Evolutionary conservation across 148 eudicot species (phyloP).

Genomic region (Limonium bicolor): DNA sequence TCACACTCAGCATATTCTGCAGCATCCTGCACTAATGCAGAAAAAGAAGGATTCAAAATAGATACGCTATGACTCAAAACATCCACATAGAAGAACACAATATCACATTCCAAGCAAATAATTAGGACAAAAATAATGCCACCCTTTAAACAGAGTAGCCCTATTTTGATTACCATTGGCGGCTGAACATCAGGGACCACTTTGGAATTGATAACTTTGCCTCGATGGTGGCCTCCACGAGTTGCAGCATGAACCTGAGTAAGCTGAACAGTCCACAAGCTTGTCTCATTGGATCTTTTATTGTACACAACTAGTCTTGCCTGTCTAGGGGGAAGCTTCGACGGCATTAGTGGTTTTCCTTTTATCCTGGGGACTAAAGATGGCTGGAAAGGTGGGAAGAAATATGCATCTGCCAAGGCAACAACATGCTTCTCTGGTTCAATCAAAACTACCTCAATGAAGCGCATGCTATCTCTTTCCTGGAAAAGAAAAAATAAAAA

Average conservation of each 20-base stretch:
- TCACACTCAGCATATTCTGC: conserved; percentile 98
- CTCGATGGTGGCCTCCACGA: conserved; percentile 83
- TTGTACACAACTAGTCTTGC: conserved; percentile 66
- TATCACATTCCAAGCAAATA: too few species aligned
- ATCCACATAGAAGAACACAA: not conserved
- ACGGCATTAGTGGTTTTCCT: conserved; percentile 54
- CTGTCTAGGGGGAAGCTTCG: conserved; percentile 70
- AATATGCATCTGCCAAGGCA: conserved; percentile 85
- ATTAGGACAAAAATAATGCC: not conserved
- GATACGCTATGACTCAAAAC: not conserved
- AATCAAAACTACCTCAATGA: conserved; percentile 63
- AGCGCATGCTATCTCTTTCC: conserved; percentile 83
- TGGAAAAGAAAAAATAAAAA: conserved; percentile 4
- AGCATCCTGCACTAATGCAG: conserved; percentile 48
- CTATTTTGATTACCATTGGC: conserved; percentile 86
- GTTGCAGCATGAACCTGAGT: conserved; percentile 71
- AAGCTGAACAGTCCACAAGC: conserved; percentile 67
- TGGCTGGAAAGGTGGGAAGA: conserved; percentile 80
- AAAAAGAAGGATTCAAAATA: not conserved
- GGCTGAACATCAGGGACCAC: conserved; percentile 77
- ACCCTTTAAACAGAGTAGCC: too few species aligned
- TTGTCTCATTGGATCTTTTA: conserved; percentile 66
- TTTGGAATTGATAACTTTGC: conserved; percentile 56
- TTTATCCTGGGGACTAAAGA: conserved; percentile 53
- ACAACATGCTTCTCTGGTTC: conserved; percentile 69